Percentiles rank a stretch among this genome's conserved stretches.
These are phyloP conservation scores for Monosporozyma aquatica DNA, from an alignment of 805 yeast genomes.

Conservation along the genomic window DNA sequence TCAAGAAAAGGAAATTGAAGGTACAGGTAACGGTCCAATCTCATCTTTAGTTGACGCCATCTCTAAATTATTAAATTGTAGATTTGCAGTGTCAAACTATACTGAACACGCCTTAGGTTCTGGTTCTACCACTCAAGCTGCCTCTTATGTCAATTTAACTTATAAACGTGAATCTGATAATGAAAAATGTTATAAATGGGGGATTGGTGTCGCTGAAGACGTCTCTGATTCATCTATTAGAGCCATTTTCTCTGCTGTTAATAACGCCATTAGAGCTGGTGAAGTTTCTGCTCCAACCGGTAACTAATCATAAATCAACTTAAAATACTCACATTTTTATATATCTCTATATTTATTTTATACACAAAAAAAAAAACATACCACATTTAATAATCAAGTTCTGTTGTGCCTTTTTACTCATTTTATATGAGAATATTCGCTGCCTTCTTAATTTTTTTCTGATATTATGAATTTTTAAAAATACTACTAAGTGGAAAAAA, in stretches of 20 bases:
- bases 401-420: no score
- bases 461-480: no score
- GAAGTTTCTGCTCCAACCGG: conserved; percentile 11
- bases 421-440: no score
- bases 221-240: conserved; percentile 70
- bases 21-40: conserved; percentile 76
- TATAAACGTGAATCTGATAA: conserved; percentile 13
- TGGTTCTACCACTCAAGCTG: conserved; percentile 66
- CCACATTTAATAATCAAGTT: no score
- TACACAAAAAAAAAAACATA: no score
- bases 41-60: conserved; percentile 66
- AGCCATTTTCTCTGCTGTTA: conserved; percentile 57
- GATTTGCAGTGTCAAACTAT: conserved; percentile 57
- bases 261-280: conserved; percentile 30
- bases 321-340: no score
- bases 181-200: conserved; percentile 49
- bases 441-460: no score
- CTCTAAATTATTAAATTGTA: conserved; percentile 37
- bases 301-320: no score
- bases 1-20: conserved; percentile 37
- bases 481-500: no score
- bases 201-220: conserved; percentile 80
- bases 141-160: conserved; percentile 44
- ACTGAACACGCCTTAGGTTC: conserved; percentile 74
- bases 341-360: no score